Percentiles rank a stretch among this genome's conserved stretches.
Conservation (phyloP, 768 basidiomycete species). For the Rhodocollybia butyracea region DNA sequence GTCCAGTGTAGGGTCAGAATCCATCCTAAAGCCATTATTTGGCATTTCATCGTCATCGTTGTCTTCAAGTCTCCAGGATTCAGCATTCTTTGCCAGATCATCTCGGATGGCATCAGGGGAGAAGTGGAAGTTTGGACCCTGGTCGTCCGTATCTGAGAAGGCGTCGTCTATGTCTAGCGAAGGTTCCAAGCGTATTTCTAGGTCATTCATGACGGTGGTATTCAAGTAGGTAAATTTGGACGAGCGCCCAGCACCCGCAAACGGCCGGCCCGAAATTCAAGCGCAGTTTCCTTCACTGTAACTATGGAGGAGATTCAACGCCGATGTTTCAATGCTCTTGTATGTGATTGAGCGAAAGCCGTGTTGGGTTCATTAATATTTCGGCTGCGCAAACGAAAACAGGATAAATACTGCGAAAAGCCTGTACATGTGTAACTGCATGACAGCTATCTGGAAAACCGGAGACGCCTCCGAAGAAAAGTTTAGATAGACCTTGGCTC, state of each 20-base stretch:
- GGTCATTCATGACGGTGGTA: slow-evolving; percentile 1
- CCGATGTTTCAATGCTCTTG: too few relatives aligned
- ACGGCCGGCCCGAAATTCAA: neutral
- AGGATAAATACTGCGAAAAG: too few relatives aligned
- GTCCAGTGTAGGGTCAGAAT: slow-evolving; percentile 58
- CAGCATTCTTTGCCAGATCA: slow-evolving; percentile 52
- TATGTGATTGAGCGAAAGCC: too few relatives aligned
- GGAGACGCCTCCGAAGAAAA: too few relatives aligned
- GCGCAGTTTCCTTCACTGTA: too few relatives aligned
- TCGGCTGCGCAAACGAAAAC: too few relatives aligned
- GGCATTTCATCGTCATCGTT: slow-evolving; percentile 25
- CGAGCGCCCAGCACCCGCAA: neutral
- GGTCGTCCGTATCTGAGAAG: slow-evolving; percentile 58
- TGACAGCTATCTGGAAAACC: too few relatives aligned
- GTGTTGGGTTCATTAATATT: too few relatives aligned
- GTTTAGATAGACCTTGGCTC: too few relatives aligned
- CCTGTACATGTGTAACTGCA: too few relatives aligned
- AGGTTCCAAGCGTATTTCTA: slow-evolving; percentile 11
- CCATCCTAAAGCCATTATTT: slow-evolving; percentile 31
- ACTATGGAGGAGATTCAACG: too few relatives aligned
- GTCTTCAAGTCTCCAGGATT: slow-evolving; percentile 30
- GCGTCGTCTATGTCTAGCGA: slow-evolving; percentile 60
- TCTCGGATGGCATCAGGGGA: slow-evolving; percentile 57
- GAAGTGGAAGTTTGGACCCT: slow-evolving; percentile 49
- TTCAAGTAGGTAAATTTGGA: neutral